Evolutionary conservation across 2,329 filamentous ascomycete genomes (phyloP).

Genomic region (Calycina herbarum): DNA sequence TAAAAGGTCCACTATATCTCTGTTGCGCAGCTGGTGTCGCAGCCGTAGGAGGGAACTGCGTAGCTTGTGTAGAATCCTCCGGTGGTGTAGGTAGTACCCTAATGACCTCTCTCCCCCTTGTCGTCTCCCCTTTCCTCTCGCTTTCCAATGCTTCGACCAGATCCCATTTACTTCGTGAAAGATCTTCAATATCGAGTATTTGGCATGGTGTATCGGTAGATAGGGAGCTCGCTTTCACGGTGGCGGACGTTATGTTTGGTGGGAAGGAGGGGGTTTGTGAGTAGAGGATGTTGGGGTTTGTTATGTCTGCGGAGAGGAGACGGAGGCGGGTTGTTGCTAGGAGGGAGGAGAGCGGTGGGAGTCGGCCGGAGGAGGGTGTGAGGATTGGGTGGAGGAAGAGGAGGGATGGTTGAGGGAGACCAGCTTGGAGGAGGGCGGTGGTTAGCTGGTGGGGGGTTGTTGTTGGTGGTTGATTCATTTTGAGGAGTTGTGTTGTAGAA

Average conservation of each 20-base stretch:
- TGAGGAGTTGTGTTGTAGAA: background rate
- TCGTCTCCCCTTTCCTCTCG: conserved; percentile 70
- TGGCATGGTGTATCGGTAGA: conserved; percentile 70
- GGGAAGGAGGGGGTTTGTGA: conserved; percentile 54
- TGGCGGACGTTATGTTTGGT: conserved; percentile 51
- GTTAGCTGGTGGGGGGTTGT: conserved; percentile 26
- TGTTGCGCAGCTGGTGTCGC: background rate
- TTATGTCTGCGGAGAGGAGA: conserved; percentile 76
- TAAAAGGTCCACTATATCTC: conserved; percentile 61
- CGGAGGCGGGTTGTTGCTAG: conserved; percentile 79
- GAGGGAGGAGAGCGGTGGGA: conserved; percentile 63
- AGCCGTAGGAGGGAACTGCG: conserved; percentile 29
- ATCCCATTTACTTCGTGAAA: conserved; percentile 77
- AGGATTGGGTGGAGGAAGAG: conserved; percentile 31
- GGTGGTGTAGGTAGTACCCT: conserved; percentile 58
- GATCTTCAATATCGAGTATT: conserved; percentile 82
- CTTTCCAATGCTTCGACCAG: conserved; percentile 82
- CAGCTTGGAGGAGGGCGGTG: conserved; percentile 21
- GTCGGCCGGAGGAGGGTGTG: conserved; percentile 38
- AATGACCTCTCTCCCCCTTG: conserved; percentile 77
- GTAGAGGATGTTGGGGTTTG: conserved; percentile 54
- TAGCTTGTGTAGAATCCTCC: conserved; percentile 36
- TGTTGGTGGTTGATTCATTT: conserved; percentile 17
- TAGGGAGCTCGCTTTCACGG: conserved; percentile 57
- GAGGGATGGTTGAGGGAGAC: conserved; percentile 25